Conservation (phyloP, 1,284 basidiomycete species). For the Ustilago trichophora region DNA sequence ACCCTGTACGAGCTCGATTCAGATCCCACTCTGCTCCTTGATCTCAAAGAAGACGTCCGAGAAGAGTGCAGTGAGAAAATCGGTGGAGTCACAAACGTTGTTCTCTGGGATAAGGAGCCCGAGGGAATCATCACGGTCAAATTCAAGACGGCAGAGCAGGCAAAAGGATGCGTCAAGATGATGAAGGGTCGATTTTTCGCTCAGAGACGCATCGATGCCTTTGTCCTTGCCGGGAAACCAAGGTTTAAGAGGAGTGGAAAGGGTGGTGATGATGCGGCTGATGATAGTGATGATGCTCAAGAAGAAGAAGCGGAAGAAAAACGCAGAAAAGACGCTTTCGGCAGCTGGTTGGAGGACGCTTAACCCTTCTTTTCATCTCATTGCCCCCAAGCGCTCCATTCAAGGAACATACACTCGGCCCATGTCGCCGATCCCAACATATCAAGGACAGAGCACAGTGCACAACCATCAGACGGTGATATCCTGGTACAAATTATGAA, state of each 20-base stretch:
- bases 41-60: constrained; percentile 93
- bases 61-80: constrained; percentile 84
- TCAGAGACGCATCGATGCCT: constrained; percentile 82
- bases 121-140: constrained; percentile 97
- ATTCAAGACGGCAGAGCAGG: constrained; percentile 85
- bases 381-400: no score
- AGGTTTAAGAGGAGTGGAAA: constrained; percentile 76
- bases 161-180: constrained; percentile 90
- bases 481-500: neutral
- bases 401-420: no score
- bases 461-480: no score
- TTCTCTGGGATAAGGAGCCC: constrained; percentile 93
- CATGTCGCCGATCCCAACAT: no score
- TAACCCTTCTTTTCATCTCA: neutral
- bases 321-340: constrained; percentile 21
- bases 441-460: no score
- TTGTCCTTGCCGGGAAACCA: constrained; percentile 80
- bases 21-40: constrained; percentile 85
- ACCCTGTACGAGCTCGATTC: constrained; percentile 84
- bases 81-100: constrained; percentile 94
- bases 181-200: constrained; percentile 96
- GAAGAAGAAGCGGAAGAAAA: constrained; percentile 1
- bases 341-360: constrained; percentile 12
- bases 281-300: constrained; percentile 23
- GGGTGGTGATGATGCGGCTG: constrained; percentile 45